A percentile compares a stretch with the other conserved stretches of the same genome.
phyloP scores from a whole-genome alignment of 305 asterid species.

The Stenogyne calaminthoides region DNA sequence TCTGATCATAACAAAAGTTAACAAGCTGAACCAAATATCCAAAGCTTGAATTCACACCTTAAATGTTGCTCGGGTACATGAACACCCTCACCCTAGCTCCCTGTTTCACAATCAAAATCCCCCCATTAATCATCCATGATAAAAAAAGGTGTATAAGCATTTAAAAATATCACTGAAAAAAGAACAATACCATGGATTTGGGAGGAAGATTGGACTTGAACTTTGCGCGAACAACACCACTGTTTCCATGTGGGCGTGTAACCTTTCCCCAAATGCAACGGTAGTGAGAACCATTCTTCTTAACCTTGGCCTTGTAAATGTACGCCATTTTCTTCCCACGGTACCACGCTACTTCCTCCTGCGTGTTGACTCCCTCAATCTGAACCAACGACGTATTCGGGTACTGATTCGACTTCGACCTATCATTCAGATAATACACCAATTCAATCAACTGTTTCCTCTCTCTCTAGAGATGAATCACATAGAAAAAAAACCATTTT shows the following conservation, averaged over 20 bases:
- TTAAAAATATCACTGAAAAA: background rate
- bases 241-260: constrained; percentile 32
- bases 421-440: background rate
- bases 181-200: constrained; percentile 31
- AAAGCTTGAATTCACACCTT: constrained; percentile 18
- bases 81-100: constrained; percentile 40
- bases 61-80: constrained; percentile 40
- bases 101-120: constrained; percentile 18
- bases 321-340: constrained; percentile 35
- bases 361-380: constrained; percentile 43
- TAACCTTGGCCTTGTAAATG: constrained; percentile 39
- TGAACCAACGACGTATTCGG: constrained; percentile 35
- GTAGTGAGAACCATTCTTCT: constrained; percentile 30
- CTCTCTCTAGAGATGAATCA: background rate
- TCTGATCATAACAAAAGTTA: background rate
- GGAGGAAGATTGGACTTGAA: constrained; percentile 41
- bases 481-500: background rate
- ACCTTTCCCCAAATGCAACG: constrained; percentile 38
- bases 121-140: background rate
- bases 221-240: constrained; percentile 29
- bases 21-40: background rate
- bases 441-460: background rate
- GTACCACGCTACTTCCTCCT: constrained; percentile 39
- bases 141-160: background rate
- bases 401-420: constrained; percentile 40